These are phyloP conservation scores for Solanum hybrid DNA, from an alignment of 305 asterid species.

Conservation along the genomic window DNA sequence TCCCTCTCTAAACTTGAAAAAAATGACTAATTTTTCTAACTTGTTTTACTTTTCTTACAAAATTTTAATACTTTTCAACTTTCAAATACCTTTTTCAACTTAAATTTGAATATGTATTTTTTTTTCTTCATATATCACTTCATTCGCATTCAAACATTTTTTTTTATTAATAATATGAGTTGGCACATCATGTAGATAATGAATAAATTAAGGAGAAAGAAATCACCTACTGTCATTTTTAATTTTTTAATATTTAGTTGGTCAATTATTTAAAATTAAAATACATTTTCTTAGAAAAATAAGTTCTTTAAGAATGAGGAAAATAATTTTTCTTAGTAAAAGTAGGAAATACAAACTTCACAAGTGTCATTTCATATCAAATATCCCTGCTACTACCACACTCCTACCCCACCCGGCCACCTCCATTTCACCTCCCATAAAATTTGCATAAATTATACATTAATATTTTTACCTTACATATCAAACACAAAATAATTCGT, in stretches of 20 bases:
- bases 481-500: neutral
- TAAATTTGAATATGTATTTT: neutral
- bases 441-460: neutral
- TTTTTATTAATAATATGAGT: neutral
- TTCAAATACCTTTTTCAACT: neutral
- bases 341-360: neutral
- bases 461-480: neutral
- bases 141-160: neutral
- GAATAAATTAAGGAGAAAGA: neutral
- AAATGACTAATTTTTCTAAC: neutral
- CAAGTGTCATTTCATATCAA: neutral
- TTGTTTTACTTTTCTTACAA: neutral
- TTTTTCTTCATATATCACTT: neutral
- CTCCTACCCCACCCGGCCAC: neutral
- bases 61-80: neutral
- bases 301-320: neutral
- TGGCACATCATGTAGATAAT: neutral
- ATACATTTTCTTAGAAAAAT: neutral
- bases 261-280: too few species aligned
- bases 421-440: neutral
- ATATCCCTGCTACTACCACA: neutral
- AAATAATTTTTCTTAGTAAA: neutral
- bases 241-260: too few species aligned
- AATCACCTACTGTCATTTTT: neutral
- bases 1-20: neutral